phyloP scores from a whole-genome alignment of 495 filamentous ascomycete genomes.

The Annulohypoxylon nitens region DNA sequence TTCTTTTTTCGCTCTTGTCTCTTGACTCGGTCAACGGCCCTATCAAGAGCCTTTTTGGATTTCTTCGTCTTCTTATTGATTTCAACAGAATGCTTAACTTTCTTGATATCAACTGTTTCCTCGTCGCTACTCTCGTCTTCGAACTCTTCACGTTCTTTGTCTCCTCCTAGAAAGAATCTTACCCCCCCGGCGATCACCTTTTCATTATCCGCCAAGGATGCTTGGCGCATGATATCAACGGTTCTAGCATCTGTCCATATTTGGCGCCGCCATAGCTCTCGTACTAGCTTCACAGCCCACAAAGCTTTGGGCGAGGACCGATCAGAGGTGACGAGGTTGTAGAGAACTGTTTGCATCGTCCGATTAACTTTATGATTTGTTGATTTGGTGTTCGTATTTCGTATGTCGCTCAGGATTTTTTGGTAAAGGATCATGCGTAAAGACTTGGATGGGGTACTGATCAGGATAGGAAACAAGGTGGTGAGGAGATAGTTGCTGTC shows the following conservation, averaged over 20 bases:
- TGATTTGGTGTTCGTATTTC: conserved; percentile 83
- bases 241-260: conserved; percentile 91
- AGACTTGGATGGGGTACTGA: conserved; percentile 86
- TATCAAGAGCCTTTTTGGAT: conserved; percentile 80
- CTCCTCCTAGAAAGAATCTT: conserved; percentile 91
- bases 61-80: conserved; percentile 98
- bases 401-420: conserved; percentile 91
- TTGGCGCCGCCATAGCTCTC: conserved; percentile 88
- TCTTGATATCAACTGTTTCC: conserved; percentile 80
- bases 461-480: conserved; percentile 91
- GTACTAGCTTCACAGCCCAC: conserved; percentile 93
- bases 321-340: conserved; percentile 89
- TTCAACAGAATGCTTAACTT: conserved; percentile 82
- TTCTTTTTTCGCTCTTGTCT: conserved; percentile 90
- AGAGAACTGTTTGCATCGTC: conserved; percentile 90
- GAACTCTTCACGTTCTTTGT: conserved; percentile 86
- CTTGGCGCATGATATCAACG: conserved; percentile 95
- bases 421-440: conserved; percentile 85
- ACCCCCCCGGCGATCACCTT: conserved; percentile 91
- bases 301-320: conserved; percentile 84
- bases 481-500: conserved; percentile 85
- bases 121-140: conserved; percentile 90
- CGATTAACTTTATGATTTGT: conserved; percentile 93
- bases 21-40: conserved; percentile 79
- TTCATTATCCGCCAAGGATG: conserved; percentile 82